Evolutionary conservation across 495 filamentous ascomycete genomes (phyloP).

Genomic region (Astrocystis sublimbata): DNA sequence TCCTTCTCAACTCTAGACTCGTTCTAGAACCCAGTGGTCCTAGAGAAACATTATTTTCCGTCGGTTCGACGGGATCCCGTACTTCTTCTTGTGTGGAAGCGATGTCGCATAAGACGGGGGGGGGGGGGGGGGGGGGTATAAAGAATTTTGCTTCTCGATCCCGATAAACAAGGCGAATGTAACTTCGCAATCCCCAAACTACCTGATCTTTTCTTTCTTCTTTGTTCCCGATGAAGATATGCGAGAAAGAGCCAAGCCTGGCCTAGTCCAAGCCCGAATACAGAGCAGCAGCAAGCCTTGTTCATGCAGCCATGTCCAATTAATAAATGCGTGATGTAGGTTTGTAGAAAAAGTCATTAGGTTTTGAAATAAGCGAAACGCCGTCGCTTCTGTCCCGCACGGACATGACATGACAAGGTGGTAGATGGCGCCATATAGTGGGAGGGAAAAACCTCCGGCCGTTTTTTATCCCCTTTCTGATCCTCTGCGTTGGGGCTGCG

Average conservation of each 20-base stretch:
- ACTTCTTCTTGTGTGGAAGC: background rate
- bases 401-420: too few species aligned
- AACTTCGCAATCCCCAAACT: too few species aligned
- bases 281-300: too few species aligned
- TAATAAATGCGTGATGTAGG: slow-evolving; percentile 22
- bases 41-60: too few species aligned
- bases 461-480: background rate
- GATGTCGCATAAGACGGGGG: background rate
- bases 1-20: background rate
- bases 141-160: too few species aligned
- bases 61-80: background rate
- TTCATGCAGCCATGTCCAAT: slow-evolving; percentile 20
- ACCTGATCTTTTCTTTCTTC: too few species aligned
- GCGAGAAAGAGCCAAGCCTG: slow-evolving; percentile 4
- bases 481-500: background rate
- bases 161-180: slow-evolving; percentile 18
- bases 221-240: background rate
- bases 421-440: slow-evolving; percentile 6
- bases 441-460: background rate
- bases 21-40: slow-evolving; percentile 4
- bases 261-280: background rate
- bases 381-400: slow-evolving; percentile 3
- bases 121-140: background rate
- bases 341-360: too few species aligned
- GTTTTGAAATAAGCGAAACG: background rate